Evolutionary conservation across 495 filamentous ascomycete genomes (phyloP).

Genomic region (Neurospora sp.): DNA sequence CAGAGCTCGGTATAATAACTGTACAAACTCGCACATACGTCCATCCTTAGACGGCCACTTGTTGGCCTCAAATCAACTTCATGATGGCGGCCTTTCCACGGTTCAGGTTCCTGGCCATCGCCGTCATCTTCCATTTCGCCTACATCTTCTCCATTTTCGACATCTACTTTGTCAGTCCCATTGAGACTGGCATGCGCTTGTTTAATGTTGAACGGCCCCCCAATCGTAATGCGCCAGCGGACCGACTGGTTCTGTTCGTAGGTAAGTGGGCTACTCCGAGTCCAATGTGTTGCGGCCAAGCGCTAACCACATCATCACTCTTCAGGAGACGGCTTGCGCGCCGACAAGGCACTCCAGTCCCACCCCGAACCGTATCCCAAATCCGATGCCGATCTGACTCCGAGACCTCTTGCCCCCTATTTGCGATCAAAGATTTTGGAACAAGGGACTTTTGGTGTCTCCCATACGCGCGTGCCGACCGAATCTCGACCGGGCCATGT

Average conservation of each 20-base stretch:
- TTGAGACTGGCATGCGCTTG: slow-evolving; percentile 88
- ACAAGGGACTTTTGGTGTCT: slow-evolving; percentile 96
- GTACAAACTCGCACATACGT: background rate
- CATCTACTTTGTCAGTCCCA: slow-evolving; percentile 97
- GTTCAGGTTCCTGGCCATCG: slow-evolving; percentile 81
- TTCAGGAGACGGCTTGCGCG: slow-evolving; percentile 81
- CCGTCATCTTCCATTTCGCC: slow-evolving; percentile 85
- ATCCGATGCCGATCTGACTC: slow-evolving; percentile 42
- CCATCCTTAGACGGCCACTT: slow-evolving; percentile 5
- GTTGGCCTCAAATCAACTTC: background rate
- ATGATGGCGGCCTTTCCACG: slow-evolving; percentile 72
- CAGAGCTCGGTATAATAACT: background rate
- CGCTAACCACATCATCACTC: background rate
- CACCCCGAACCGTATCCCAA: slow-evolving; percentile 81
- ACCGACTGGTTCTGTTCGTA: slow-evolving; percentile 87
- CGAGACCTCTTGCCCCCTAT: slow-evolving; percentile 81
- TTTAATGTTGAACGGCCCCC: slow-evolving; percentile 56
- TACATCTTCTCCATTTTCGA: slow-evolving; percentile 98
- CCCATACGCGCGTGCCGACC: slow-evolving; percentile 94
- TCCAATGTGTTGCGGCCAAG: slow-evolving; percentile 3
- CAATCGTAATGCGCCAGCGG: slow-evolving; percentile 63
- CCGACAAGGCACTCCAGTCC: slow-evolving; percentile 95
- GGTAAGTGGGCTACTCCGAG: slow-evolving; percentile 43
- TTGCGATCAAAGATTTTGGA: slow-evolving; percentile 78
- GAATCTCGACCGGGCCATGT: slow-evolving; percentile 97